phyloP scores from a whole-genome alignment of 1,139 yeast genomes.

The Taphrina confusa region DNA sequence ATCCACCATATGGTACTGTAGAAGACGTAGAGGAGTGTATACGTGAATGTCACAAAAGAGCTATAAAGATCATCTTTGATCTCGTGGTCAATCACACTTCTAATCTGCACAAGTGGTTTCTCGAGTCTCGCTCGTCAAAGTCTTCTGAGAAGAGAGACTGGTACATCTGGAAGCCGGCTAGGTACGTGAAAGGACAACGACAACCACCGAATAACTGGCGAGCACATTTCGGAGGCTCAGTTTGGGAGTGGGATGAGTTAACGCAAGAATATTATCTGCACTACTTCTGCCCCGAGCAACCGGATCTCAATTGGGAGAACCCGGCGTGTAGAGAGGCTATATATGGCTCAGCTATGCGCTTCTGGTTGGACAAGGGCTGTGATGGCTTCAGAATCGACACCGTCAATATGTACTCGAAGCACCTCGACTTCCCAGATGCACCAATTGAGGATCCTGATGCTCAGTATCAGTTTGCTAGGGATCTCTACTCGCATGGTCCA shows the following conservation, averaged over 20 bases:
- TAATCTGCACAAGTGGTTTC: slow-evolving; percentile 59
- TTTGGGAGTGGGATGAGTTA: slow-evolving; percentile 58
- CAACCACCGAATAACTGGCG: slow-evolving; percentile 61
- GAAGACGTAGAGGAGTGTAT: slow-evolving; percentile 56
- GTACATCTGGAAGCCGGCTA: slow-evolving; percentile 60
- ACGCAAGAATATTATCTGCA: slow-evolving; percentile 59
- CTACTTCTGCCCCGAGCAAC: slow-evolving; percentile 57
- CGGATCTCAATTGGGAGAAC: slow-evolving; percentile 64
- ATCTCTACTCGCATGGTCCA: slow-evolving; percentile 53
- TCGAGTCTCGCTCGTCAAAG: slow-evolving; percentile 56
- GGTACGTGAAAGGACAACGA: slow-evolving; percentile 52
- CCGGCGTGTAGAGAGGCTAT: slow-evolving; percentile 56
- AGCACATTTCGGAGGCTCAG: slow-evolving; percentile 56
- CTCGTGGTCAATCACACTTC: slow-evolving; percentile 64
- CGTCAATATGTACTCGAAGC: slow-evolving; percentile 58
- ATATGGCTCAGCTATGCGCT: slow-evolving; percentile 54
- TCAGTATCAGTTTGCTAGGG: slow-evolving; percentile 50
- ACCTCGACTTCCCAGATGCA: slow-evolving; percentile 54
- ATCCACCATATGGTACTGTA: slow-evolving; percentile 58
- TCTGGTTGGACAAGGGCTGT: slow-evolving; percentile 60
- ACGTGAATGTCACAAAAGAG: slow-evolving; percentile 54
- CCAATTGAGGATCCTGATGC: slow-evolving; percentile 52
- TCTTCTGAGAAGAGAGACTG: slow-evolving; percentile 61
- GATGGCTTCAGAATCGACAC: slow-evolving; percentile 63
- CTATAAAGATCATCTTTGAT: slow-evolving; percentile 57